These are phyloP conservation scores for Globisporangium ultimum DNA, from an alignment of 352 stramenopile species.

Conservation along the genomic window DNA sequence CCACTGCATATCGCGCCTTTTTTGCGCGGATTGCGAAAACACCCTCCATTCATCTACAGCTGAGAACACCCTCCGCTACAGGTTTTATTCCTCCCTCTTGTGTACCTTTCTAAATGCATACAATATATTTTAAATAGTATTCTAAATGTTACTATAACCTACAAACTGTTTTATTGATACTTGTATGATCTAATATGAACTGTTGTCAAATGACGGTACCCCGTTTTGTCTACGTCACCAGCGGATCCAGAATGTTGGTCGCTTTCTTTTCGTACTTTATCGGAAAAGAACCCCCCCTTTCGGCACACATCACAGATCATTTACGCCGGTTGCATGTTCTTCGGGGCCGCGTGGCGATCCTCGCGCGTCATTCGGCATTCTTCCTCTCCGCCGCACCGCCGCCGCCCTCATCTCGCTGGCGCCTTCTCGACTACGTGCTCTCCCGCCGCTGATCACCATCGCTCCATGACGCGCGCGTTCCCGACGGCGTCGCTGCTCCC, in stretches of 20 bases:
- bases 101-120: neutral
- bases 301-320: neutral
- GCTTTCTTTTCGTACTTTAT: no score
- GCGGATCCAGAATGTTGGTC: no score
- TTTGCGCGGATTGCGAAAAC: neutral
- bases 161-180: no score
- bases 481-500: constrained; percentile 74
- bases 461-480: constrained; percentile 47
- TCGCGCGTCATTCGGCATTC: constrained; percentile 9
- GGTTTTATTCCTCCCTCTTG: neutral
- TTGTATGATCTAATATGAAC: no score
- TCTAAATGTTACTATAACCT: no score
- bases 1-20: neutral
- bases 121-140: no score
- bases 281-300: no score
- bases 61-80: neutral
- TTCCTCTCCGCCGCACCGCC: constrained; percentile 3
- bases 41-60: neutral
- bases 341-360: constrained; percentile 2
- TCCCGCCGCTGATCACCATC: neutral
- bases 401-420: neutral
- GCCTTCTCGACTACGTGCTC: no score
- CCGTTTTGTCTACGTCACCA: no score
- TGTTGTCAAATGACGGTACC: no score
- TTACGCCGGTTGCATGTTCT: constrained; percentile 2